Percentiles rank a stretch among this genome's conserved stretches.
Conservation (phyloP, 2,329 filamentous ascomycete species). For the Penicillium sp. region DNA sequence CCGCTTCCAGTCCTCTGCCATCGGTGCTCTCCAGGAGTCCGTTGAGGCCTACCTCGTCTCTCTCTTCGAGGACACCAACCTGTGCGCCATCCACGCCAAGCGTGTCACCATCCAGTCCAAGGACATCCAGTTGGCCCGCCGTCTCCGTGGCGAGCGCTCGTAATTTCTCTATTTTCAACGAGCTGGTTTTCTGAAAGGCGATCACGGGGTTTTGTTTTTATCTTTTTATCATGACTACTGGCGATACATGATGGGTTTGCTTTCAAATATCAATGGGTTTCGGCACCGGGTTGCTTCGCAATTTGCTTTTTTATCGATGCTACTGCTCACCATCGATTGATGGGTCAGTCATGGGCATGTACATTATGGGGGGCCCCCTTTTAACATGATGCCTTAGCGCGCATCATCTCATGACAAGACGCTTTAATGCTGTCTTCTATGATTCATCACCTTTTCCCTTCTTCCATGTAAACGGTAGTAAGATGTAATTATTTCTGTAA, state of each 20-base stretch:
- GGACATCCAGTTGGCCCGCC: constrained; percentile 94
- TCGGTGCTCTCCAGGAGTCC: constrained; percentile 95
- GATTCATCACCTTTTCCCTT: constrained; percentile 20
- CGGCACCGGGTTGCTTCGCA: constrained; percentile 37
- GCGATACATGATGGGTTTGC: constrained; percentile 46
- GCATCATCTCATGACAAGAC: constrained; percentile 36
- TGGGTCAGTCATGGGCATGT: constrained; percentile 37
- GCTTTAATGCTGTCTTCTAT: constrained; percentile 32
- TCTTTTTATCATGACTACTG: constrained; percentile 40
- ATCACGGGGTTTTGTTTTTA: constrained; percentile 40
- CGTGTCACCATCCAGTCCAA: constrained; percentile 93
- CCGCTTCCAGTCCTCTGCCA: constrained; percentile 97
- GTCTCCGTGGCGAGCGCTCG: constrained; percentile 91
- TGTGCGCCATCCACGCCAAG: constrained; percentile 98
- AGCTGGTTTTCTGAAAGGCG: constrained; percentile 36
- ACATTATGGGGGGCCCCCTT: constrained; percentile 33
- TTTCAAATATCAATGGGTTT: constrained; percentile 42
- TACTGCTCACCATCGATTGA: constrained; percentile 27
- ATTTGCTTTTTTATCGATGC: constrained; percentile 32
- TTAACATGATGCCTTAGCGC: constrained; percentile 29
- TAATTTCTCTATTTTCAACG: constrained; percentile 46
- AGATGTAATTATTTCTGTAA: not conserved
- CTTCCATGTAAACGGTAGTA: not conserved
- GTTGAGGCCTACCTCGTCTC: constrained; percentile 98
- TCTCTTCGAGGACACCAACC: constrained; percentile 96